Conservation (phyloP, 352 stramenopile genomes). For the Globisporangium orthogonon region DNA sequence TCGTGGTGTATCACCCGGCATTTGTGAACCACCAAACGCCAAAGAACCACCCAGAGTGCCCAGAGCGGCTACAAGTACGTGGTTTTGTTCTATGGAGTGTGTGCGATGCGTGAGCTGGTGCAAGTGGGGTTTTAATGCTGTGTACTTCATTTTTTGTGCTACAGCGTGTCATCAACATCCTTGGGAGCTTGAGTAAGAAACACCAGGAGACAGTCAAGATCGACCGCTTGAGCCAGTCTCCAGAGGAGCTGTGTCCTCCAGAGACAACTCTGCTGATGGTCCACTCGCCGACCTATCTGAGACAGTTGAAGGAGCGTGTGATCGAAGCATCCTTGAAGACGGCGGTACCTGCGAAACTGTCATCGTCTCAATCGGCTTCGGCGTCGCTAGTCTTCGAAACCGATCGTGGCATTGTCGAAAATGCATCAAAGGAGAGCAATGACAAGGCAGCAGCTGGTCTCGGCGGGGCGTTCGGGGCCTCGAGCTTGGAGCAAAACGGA, state of each 20-base stretch:
- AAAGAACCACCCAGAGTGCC: conserved; percentile 77
- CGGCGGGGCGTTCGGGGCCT: conserved; percentile 63
- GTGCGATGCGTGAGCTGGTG: neutral
- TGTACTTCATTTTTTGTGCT: neutral
- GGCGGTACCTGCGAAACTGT: conserved; percentile 15
- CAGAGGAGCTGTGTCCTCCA: conserved; percentile 62
- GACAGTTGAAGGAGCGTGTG: conserved; percentile 62
- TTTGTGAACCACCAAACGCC: conserved; percentile 84
- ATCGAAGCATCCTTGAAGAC: conserved; percentile 42
- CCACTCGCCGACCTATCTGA: conserved; percentile 77
- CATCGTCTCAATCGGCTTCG: conserved; percentile 27
- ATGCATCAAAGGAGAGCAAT: conserved; percentile 24
- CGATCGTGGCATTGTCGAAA: conserved; percentile 52
- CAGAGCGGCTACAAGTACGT: conserved; percentile 74
- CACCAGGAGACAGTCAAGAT: conserved; percentile 65
- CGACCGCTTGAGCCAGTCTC: conserved; percentile 54
- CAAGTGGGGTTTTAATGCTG: neutral
- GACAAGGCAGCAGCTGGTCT: conserved; percentile 40
- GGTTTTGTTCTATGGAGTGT: neutral
- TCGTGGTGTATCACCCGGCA: conserved; percentile 78
- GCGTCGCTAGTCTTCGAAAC: conserved; percentile 74
- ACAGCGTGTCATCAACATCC: conserved; percentile 65
- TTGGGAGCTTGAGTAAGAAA: conserved; percentile 54
- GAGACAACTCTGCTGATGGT: conserved; percentile 76
- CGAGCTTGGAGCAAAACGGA: conserved; percentile 54